Evolutionary conservation across 2,329 filamentous ascomycete genomes (phyloP), one percentile per base, ranked within the genome.

Genomic region (Cordyceps tenuipes): DNA sequence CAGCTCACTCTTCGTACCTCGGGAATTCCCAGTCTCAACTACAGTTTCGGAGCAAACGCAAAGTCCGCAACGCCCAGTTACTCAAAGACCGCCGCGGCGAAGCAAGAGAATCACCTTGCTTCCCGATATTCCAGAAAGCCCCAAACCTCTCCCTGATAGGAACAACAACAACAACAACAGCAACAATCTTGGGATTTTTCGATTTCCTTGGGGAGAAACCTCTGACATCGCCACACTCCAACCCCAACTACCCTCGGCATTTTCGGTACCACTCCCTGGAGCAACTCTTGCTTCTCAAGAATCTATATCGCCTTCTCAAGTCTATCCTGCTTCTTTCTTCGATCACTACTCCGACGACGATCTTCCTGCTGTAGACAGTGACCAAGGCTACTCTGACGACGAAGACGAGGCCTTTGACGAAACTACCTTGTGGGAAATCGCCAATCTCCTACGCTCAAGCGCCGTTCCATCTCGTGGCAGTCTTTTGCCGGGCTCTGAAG

Each of bases 171-270:
- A n/a, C n/a, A 78, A 79, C 5, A 5, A 29, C 7, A 75, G 84
- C 67, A 82, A 77, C 13, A 85, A 82, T 12, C 75, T 87, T 19
- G 84, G 83, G 5, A 82, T 87, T 65, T 87, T 85, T 72, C 82
- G 85, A 65, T 86, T 86, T 64, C 82, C 84, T 2, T 86, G 83
- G 82, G 84, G 84, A 15, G 83, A 86, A 71, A 80, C 72, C 65
- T 86, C 83, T 21, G 83, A 86, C 68, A 77, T 76, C 57, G 79
- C 79, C 10, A 79, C 71, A 31, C 68, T 79, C 59, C 75, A 75
- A 63, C 69, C 71, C 59, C 70, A 69, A 9, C 72, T 69, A 51
- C 34, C 39, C 69, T 71, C 62, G 71, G 29, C 43, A 34, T 52
- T 23, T 26, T 59, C 57, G 57, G 76, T 75, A 71, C 73, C 77